phyloP scores from a whole-genome alignment of 192 early-diverging fungal species.

The Neocallimastix lanati region DNA sequence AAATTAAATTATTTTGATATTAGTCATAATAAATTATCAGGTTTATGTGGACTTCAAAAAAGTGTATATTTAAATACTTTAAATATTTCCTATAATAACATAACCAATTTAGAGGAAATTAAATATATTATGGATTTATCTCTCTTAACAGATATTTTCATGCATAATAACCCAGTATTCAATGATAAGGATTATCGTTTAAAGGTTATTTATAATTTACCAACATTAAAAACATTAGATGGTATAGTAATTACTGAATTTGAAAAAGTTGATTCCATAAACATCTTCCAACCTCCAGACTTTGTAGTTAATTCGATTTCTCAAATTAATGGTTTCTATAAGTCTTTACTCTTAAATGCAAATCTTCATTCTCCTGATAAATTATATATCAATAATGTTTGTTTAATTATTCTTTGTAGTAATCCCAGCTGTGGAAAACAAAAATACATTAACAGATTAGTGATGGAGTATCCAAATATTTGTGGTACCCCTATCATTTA shows the following conservation, averaged over 20 bases:
- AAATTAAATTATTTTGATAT: slow-evolving; percentile 15
- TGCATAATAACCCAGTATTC: background rate
- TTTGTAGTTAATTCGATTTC: background rate
- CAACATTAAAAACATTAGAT: background rate
- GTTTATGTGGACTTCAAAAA: background rate
- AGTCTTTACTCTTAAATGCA: background rate
- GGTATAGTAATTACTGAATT: background rate
- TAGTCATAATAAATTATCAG: background rate
- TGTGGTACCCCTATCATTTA: background rate
- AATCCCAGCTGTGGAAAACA: background rate
- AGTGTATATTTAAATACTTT: background rate
- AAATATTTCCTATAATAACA: background rate
- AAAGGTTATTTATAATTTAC: background rate
- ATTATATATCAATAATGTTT: background rate
- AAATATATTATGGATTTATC: background rate
- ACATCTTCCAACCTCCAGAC: background rate
- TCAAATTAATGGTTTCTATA: background rate
- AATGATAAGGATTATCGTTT: background rate
- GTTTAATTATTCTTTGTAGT: background rate
- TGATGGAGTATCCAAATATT: background rate
- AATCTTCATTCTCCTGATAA: background rate
- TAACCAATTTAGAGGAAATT: background rate
- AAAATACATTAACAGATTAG: background rate
- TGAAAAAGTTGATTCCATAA: background rate
- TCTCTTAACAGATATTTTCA: background rate